These are phyloP conservation scores for Pseudogymnoascus sp. DNA, from an alignment of 2,329 filamentous ascomycete species.

Conservation along the genomic window DNA sequence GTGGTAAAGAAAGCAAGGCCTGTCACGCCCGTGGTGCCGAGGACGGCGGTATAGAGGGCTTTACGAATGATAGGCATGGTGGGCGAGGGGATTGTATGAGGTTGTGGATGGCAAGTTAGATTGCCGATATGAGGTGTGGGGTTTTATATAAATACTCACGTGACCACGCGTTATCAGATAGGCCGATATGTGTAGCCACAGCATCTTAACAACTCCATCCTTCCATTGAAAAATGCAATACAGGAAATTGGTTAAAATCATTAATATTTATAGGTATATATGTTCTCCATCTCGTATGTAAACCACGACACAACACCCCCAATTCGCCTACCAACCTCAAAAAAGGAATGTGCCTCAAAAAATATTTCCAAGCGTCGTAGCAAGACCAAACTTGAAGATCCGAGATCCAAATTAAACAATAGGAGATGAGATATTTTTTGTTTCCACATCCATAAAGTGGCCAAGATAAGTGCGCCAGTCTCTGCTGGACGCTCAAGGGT, in stretches of 20 bases:
- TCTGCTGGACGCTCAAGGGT: neutral
- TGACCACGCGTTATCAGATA: neutral
- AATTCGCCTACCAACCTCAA: neutral
- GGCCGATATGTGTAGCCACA: neutral
- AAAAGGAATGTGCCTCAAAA: neutral
- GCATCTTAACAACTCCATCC: neutral
- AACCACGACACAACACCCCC: neutral
- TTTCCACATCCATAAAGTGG: neutral
- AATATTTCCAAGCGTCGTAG: neutral
- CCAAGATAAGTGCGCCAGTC: neutral
- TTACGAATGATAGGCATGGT: conserved; percentile 4
- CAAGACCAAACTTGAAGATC: neutral
- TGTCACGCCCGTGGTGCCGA: conserved; percentile 19
- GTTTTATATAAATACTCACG: neutral
- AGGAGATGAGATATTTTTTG: neutral
- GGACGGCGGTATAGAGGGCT: conserved; percentile 19
- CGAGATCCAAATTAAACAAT: neutral
- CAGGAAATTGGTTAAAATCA: neutral
- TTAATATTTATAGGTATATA: neutral
- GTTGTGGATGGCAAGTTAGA: neutral
- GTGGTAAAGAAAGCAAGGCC: conserved; percentile 23
- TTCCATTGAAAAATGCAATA: neutral
- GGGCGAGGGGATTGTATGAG: neutral
- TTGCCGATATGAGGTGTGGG: neutral
- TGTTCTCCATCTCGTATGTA: neutral